Base-by-base conservation (phyloP, 495 filamentous ascomycete species). In the Friedmanniomyces simplex region DNA sequence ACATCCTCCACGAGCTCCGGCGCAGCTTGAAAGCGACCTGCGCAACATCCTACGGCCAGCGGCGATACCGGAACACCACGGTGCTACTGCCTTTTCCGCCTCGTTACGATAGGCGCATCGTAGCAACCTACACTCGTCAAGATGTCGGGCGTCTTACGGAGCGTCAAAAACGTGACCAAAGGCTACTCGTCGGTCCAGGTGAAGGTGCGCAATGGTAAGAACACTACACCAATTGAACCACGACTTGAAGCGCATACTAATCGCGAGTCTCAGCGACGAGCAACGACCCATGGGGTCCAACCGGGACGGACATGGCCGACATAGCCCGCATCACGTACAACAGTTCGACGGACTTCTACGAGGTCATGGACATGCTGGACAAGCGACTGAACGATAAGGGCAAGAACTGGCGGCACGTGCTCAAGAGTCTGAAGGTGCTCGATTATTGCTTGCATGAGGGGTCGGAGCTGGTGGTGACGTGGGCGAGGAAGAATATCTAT, bases 361-460 rank as follows among this genome's bases (percentile, higher is more conserved):
- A 99, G 68, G 96, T 99, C 64, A 95, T 99, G 84, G 94, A 97
- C 71, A 99, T 99, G 93, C 77, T 99, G 59, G 94, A 97, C 73
- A 97, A 97, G 77, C 86, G 94, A 58, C 77, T 99, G 64, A 99
- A 99, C 64, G 94, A 99, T 69, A 99, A 99, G 71, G 94, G 94
- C 65, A 99, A 96, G 79, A 99, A 99, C 71, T 99, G 94, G 94
- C 83, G 94, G 64, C 94, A 99, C 71, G 94, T 99, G 2, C 77
- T 99, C 54, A 99, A 99, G 74, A 93, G 91, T 26, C 74, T 99
- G 55, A 99, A 97, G 69, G 94, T 99, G 58, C 79, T 96, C 57
- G 94, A 99, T 72, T 99, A 99, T 72, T 95, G 89, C 74, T 77
- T 99, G 34, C 94, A 99, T 69, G 94, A 99, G 69, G 94, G 94